Base-by-base conservation (phyloP, 2,329 filamentous ascomycete genomes). In the Colletotrichum melonis region DNA sequence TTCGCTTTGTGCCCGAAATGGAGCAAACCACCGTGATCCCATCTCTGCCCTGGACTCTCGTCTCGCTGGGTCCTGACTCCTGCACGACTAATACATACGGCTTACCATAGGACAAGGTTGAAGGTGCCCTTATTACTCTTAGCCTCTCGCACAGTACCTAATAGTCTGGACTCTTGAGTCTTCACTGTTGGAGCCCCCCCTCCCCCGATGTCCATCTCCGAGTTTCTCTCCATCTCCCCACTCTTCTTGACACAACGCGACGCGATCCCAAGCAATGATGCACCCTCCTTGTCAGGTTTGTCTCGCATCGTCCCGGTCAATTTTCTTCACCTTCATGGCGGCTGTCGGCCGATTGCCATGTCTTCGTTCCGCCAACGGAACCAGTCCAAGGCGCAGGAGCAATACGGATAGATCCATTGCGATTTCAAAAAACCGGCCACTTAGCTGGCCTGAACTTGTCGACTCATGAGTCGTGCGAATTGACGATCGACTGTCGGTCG, bases 271-370 rank as follows among this genome's bases (percentile, higher is more conserved):
- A 7, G 26, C 28, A 16, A 64, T 30, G 54, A 56, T 55, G 69
- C 49, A 62, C 62, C 59, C 65, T 69, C 58, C 69, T 67, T 72
- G 69, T 56, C 69, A 68, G 62, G 56, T 49, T 67, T 72, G 69
- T 56, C 69, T 72, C 62, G 56, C 68, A 67, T 58, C 28, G 65
- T 63, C 35, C 59, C 59, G 59, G 59, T 19, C 52, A 32, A 24
- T 55, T 58, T 54, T 26, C 65, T 58, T 72, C 54, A 35, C 28
- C 54, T 35, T 46, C 30, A 59, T 49, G 16, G 19, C 42, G 24
- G 62, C 46, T 62, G 38, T 65, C 67, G 38, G 62, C 60, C 67
- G 63, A 24, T 26, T 46, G n/a, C 19, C 42, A 49, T 22, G 6
- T n/a, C 42, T n/a, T 49, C 42, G 42, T 49, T 49, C 42, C 42